These are phyloP conservation scores for Centaurea solstitialis DNA, from an alignment of 129 eudicot genomes.

Conservation along the genomic window DNA sequence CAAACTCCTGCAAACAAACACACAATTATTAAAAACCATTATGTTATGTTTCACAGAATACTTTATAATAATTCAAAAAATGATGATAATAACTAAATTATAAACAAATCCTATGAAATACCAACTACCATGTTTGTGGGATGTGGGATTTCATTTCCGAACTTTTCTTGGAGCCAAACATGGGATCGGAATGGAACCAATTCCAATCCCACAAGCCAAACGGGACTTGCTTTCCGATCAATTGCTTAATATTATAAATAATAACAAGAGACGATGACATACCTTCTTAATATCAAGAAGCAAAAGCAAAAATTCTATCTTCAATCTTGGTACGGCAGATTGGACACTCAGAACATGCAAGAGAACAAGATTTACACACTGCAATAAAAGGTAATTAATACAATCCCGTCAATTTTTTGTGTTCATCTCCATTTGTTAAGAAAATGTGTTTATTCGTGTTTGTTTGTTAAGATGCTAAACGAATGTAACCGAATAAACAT, in stretches of 20 bases:
- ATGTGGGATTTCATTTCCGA: neutral
- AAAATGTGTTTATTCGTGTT: no score
- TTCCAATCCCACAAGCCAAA: neutral
- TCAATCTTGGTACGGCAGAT: constrained; percentile 70
- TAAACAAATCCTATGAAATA: neutral
- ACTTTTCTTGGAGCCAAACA: neutral
- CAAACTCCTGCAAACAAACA: neutral
- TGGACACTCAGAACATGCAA: constrained; percentile 83
- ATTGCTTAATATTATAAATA: no score
- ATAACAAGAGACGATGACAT: constrained; percentile 7
- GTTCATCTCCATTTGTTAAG: no score
- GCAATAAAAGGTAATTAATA: constrained; percentile 26
- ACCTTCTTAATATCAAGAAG: constrained; percentile 60
- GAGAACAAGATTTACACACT: constrained; percentile 86
- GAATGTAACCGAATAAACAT: no score
- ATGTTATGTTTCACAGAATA: no score
- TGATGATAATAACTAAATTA: neutral
- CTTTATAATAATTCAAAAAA: neutral
- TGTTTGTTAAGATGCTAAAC: no score
- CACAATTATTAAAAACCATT: no score
- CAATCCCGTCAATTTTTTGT: neutral
- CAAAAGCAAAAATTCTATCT: constrained; percentile 77
- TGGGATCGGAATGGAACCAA: neutral
- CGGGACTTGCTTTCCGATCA: neutral
- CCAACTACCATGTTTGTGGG: neutral